Base-by-base conservation (phyloP, 2,329 filamentous ascomycete species). In the Bipolaris sorokiniana region DNA sequence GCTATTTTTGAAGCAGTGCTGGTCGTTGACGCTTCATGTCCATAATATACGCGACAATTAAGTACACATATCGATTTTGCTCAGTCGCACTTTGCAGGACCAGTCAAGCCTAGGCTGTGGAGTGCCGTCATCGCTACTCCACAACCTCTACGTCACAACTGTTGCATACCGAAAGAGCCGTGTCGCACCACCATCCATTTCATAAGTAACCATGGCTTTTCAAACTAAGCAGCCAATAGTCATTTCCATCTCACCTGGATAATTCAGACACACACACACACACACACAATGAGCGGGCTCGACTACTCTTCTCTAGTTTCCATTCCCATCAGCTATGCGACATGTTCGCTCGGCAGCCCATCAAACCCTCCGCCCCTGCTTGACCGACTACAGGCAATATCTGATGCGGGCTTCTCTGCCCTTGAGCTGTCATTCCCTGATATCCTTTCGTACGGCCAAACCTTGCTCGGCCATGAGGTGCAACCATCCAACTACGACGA, bases 391-490 rank as follows among this genome's bases (percentile, higher is more conserved):
- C 76, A 82, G 41, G 86, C 86, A 40, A 86, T 92, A 63, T 79
- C 86, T n/a, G 77, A 79, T 1, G 86, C 85, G 1, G 88, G 87
- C 2, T 91, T 92, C 72, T 77, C 81, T 10, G 88, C 82, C 13
- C 87, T 93, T 56, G 90, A 93, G 74, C 83, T 93, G 7, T 87
- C 87, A 0, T 90, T 92, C 77, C 88, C 89, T 0, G 89, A 93
- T 64, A 84, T 94, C 2, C 73, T 88, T 10, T 77, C 83, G 5
- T 90, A 89, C 64, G 88, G 86, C 3, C 78, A 78, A 3, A 74
- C 82, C 3, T 73, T 85, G 3, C 78, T 82, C 13, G 76, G 81
- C 31, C 76, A 81, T 15, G 74, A 84, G 3, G 78, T 90, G 9
- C 76, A 77, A 1, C 78, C 83, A 0, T 79, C 86, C 41, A 84